A percentile compares a stretch with the other conserved stretches of the same genome.
These are phyloP conservation scores for Penicillium psychrofluorescens DNA, from an alignment of 495 filamentous ascomycete genomes.

Conservation along the genomic window DNA sequence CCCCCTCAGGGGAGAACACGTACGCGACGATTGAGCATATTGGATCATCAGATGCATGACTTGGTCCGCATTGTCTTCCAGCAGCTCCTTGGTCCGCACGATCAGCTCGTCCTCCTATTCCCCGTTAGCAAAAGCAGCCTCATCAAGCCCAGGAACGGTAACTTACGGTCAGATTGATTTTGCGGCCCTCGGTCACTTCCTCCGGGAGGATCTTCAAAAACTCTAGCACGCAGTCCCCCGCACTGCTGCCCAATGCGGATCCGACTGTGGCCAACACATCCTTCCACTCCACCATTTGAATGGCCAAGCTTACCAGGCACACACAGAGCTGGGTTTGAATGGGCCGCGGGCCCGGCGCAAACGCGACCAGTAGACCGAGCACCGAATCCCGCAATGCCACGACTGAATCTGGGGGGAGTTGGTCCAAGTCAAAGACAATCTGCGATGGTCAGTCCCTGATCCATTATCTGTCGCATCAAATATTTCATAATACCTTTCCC, in stretches of 20 bases:
- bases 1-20: constrained; percentile 17
- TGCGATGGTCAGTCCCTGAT: constrained; percentile 29
- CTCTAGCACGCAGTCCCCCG: constrained; percentile 80
- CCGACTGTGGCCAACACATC: constrained; percentile 81
- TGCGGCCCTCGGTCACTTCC: constrained; percentile 98
- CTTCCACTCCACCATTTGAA: constrained; percentile 95
- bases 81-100: constrained; percentile 72
- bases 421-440: constrained; percentile 80
- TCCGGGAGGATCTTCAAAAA: constrained; percentile 95
- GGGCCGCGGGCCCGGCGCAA: constrained; percentile 76
- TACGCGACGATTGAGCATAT: constrained; percentile 87
- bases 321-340: constrained; percentile 93
- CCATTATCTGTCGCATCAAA: not conserved
- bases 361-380: constrained; percentile 68
- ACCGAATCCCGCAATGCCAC: constrained; percentile 74
- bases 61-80: constrained; percentile 81
- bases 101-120: constrained; percentile 84
- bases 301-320: constrained; percentile 84
- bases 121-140: no score
- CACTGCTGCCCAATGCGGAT: constrained; percentile 65
- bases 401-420: constrained; percentile 71
- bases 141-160: not conserved
- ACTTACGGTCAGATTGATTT: constrained; percentile 97
- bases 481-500: constrained; percentile 70
- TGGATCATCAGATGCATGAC: constrained; percentile 79